Percentiles rank a stretch among this genome's conserved stretches.
Evolutionary conservation across 2,329 filamentous ascomycete species (phyloP).

Genomic region (Gnomoniopsis smithogilvyi): DNA sequence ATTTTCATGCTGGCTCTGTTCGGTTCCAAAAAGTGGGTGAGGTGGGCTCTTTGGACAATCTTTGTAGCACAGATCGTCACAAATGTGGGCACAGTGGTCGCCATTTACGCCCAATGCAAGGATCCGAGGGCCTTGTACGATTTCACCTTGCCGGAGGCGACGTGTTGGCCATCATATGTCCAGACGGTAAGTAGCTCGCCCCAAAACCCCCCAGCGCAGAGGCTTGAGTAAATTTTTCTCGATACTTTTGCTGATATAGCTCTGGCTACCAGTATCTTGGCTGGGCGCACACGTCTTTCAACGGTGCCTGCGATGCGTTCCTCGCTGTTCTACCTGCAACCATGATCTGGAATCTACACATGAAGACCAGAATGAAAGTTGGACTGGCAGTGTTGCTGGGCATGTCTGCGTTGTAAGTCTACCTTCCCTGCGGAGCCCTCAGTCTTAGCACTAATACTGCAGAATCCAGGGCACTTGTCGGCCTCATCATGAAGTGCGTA

Average conservation of each 20-base stretch:
- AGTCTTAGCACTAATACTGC: neutral
- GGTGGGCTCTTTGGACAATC: neutral
- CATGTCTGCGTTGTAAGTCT: slow-evolving; percentile 8
- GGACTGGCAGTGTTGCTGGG: slow-evolving; percentile 7
- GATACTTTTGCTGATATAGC: neutral
- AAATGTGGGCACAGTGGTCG: slow-evolving; percentile 4
- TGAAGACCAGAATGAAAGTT: slow-evolving; percentile 7
- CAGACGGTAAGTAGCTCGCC: neutral
- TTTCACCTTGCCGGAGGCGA: neutral
- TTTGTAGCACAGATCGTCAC: slow-evolving; percentile 6
- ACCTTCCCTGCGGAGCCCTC: neutral
- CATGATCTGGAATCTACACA: slow-evolving; percentile 9
- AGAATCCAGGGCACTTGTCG: slow-evolving; percentile 2
- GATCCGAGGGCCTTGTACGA: slow-evolving; percentile 10
- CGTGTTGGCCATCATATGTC: slow-evolving; percentile 6
- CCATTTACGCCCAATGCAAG: slow-evolving; percentile 6
- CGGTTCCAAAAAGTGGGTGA: neutral
- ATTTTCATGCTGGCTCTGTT: slow-evolving; percentile 9
- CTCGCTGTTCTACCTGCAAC: slow-evolving; percentile 3
- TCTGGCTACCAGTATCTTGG: slow-evolving; percentile 1
- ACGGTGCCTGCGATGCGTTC: slow-evolving; percentile 1
- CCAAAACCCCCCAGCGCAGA: too few species aligned
- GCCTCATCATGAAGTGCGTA: slow-evolving; percentile 11
- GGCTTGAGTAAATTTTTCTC: neutral
- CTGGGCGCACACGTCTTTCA: slow-evolving; percentile 11